Evolutionary conservation across 495 filamentous ascomycete species (phyloP).

Genomic region (Penicillium flavigenum): DNA sequence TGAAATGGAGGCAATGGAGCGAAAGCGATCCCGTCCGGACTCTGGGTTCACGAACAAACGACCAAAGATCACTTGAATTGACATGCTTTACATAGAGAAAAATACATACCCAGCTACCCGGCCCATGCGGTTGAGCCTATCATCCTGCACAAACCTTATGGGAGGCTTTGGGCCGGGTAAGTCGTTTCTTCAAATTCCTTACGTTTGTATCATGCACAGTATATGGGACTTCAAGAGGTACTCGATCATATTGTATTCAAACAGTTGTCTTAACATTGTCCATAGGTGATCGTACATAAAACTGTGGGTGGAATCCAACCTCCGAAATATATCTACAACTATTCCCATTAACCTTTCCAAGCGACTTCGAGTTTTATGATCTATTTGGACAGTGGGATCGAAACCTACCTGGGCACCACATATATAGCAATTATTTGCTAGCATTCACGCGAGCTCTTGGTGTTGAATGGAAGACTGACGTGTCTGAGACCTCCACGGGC

Average conservation of each 20-base stretch:
- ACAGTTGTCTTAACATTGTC: neutral
- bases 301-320: neutral
- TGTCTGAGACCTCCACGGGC: neutral
- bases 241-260: neutral
- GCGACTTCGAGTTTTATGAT: neutral
- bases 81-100: neutral
- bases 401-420: neutral
- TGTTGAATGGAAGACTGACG: no score
- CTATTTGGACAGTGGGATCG: no score
- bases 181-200: neutral
- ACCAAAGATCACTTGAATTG: slow-evolving; percentile 32
- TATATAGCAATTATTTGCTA: neutral
- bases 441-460: no score
- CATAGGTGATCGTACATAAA: neutral
- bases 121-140: neutral
- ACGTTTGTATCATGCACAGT: neutral
- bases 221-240: no score
- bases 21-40: slow-evolving; percentile 53
- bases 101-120: neutral
- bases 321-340: neutral
- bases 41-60: slow-evolving; percentile 40
- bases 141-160: neutral
- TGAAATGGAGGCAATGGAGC: slow-evolving; percentile 67
- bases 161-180: neutral
- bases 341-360: no score